Evolutionary conservation across 2,329 filamentous ascomycete genomes (phyloP).

Genomic region (Ascochyta lentis): DNA sequence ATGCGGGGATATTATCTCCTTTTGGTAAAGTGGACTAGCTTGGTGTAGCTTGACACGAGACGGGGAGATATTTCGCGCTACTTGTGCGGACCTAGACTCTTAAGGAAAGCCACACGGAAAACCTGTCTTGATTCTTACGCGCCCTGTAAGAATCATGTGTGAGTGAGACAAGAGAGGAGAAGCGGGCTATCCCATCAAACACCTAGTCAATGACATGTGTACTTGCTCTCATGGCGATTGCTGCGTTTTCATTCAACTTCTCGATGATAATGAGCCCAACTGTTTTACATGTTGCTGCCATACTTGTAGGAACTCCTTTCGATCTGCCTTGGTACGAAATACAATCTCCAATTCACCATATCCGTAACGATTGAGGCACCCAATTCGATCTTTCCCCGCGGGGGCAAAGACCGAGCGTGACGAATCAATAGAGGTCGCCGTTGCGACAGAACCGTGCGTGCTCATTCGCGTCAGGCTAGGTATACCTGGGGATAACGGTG

Average conservation of each 20-base stretch:
- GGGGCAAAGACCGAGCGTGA: conserved; percentile 7
- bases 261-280: not conserved
- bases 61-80: not conserved
- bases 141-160: not conserved
- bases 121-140: not conserved
- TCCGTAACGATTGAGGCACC: conserved; percentile 34
- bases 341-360: conserved; percentile 39
- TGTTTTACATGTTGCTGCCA: conserved; percentile 36
- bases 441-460: conserved; percentile 22
- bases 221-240: not conserved
- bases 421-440: conserved; percentile 20
- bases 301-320: conserved; percentile 35
- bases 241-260: not conserved
- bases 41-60: not conserved
- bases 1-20: conserved; percentile 1
- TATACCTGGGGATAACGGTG: conserved; percentile 20
- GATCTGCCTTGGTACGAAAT: conserved; percentile 36
- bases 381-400: conserved; percentile 1
- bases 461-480: conserved; percentile 13
- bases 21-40: not conserved
- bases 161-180: too few species aligned
- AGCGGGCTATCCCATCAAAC: too few species aligned
- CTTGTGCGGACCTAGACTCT: too few species aligned
- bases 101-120: not conserved
- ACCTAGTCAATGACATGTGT: not conserved